Evolutionary conservation across 2,329 filamentous ascomycete genomes (phyloP).

Genomic region (Tolypocladium tropicale): DNA sequence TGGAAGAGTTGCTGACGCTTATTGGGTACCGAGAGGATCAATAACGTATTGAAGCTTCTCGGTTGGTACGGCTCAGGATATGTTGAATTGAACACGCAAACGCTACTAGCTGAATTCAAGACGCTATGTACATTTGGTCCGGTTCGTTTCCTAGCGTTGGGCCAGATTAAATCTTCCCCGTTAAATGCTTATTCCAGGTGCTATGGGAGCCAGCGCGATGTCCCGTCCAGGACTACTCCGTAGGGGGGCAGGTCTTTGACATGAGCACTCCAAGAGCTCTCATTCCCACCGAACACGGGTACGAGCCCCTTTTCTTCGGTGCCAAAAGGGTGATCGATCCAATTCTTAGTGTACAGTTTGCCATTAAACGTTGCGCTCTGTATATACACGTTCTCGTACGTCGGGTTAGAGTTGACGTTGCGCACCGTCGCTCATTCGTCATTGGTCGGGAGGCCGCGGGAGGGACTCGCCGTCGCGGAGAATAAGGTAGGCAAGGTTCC

Average conservation of each 20-base stretch:
- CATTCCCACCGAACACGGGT: conserved; percentile 47
- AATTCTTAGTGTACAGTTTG: conserved; percentile 49
- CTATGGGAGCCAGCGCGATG: conserved; percentile 22
- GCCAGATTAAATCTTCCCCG: too few species aligned
- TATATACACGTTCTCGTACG: conserved; percentile 49
- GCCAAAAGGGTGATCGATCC: conserved; percentile 60
- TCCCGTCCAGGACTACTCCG: too few species aligned
- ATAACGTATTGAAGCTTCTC: not conserved
- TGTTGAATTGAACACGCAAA: not conserved
- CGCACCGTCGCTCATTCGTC: conserved; percentile 48
- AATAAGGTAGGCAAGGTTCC: too few species aligned
- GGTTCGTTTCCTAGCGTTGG: not conserved
- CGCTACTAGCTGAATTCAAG: not conserved
- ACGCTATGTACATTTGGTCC: not conserved
- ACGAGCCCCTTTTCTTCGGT: conserved; percentile 53
- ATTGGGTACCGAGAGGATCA: too few species aligned
- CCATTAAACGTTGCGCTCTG: conserved; percentile 56
- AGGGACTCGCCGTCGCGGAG: too few species aligned
- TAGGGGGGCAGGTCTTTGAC: conserved; percentile 51
- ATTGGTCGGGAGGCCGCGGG: too few species aligned
- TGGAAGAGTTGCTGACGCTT: too few species aligned
- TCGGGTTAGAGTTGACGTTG: conserved; percentile 51
- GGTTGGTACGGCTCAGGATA: not conserved
- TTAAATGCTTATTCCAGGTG: not conserved
- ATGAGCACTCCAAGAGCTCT: conserved; percentile 55